A percentile compares a stretch with the other conserved stretches of the same genome.
phyloP scores from a whole-genome alignment of 352 stramenopile species.

The Aphanomyces euteiches region DNA sequence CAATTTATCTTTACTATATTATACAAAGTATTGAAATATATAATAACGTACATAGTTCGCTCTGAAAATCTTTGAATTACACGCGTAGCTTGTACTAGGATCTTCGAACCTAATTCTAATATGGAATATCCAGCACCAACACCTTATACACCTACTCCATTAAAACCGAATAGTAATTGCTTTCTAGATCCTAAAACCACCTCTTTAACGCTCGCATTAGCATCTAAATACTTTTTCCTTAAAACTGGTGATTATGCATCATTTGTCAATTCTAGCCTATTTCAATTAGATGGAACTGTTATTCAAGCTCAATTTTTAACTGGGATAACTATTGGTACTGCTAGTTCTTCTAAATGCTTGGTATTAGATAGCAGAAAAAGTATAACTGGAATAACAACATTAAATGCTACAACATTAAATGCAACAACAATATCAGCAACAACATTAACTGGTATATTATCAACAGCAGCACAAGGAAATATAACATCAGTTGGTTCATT shows the following conservation, averaged over 20 bases:
- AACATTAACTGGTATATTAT: slow-evolving; percentile 15
- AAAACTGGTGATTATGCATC: slow-evolving; percentile 16
- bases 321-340: slow-evolving; percentile 16
- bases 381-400: slow-evolving; percentile 13
- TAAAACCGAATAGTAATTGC: slow-evolving; percentile 15
- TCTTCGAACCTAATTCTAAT: slow-evolving; percentile 11
- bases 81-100: slow-evolving; percentile 4
- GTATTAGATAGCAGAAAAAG: slow-evolving; percentile 4
- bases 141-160: slow-evolving; percentile 14
- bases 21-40: slow-evolving; percentile 1
- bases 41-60: too few species aligned
- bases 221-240: slow-evolving; percentile 19
- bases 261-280: slow-evolving; percentile 19
- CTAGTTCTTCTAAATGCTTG: slow-evolving; percentile 18
- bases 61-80: slow-evolving; percentile 6
- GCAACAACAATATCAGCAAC: neutral
- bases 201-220: slow-evolving; percentile 10
- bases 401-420: slow-evolving; percentile 2
- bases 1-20: slow-evolving; percentile 12
- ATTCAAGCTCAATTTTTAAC: slow-evolving; percentile 21
- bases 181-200: slow-evolving; percentile 12
- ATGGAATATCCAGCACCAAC: slow-evolving; percentile 18
- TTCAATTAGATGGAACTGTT: slow-evolving; percentile 15
- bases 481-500: slow-evolving; percentile 11
- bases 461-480: slow-evolving; percentile 5